A percentile compares a stretch with the other conserved stretches of the same genome.
phyloP scores from a whole-genome alignment of 805 yeast genomes.

The Monosporozyma yasuniensis region DNA sequence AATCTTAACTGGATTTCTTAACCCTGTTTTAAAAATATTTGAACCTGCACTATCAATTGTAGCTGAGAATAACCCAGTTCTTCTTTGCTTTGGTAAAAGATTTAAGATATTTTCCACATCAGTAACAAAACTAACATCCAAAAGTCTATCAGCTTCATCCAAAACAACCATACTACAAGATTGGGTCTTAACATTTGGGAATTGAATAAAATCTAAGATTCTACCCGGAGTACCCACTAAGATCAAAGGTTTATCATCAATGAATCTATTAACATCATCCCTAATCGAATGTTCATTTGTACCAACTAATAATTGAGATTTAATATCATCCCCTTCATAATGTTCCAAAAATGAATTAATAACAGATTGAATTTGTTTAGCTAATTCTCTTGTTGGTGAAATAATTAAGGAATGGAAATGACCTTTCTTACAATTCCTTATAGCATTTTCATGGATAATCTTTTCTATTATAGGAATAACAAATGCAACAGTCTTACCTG shows the following conservation, averaged over 20 bases:
- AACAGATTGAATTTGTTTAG: slow-evolving; percentile 64
- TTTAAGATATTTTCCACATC: slow-evolving; percentile 62
- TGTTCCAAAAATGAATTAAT: slow-evolving; percentile 49
- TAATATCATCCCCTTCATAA: slow-evolving; percentile 44
- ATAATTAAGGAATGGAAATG: slow-evolving; percentile 64
- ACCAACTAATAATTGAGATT: slow-evolving; percentile 50
- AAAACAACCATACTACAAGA: slow-evolving; percentile 67
- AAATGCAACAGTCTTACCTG: slow-evolving; percentile 95
- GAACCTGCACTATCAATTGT: slow-evolving; percentile 78
- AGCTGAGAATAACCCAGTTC: slow-evolving; percentile 92
- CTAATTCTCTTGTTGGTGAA: slow-evolving; percentile 59
- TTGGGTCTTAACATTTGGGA: slow-evolving; percentile 48
- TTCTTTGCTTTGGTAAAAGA: slow-evolving; percentile 75
- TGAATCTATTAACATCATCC: slow-evolving; percentile 59
- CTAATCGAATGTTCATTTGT: slow-evolving; percentile 48
- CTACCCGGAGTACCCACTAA: slow-evolving; percentile 92
- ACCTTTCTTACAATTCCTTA: slow-evolving; percentile 41
- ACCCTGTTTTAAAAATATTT: slow-evolving; percentile 74
- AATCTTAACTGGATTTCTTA: slow-evolving; percentile 86
- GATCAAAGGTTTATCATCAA: slow-evolving; percentile 54
- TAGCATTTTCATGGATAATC: slow-evolving; percentile 34
- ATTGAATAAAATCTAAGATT: slow-evolving; percentile 57
- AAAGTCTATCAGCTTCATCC: slow-evolving; percentile 88
- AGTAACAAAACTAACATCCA: slow-evolving; percentile 65
- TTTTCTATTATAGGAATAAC: slow-evolving; percentile 74